Base-by-base conservation (phyloP, 2,329 filamentous ascomycete species). In the Claviceps sp. region DNA sequence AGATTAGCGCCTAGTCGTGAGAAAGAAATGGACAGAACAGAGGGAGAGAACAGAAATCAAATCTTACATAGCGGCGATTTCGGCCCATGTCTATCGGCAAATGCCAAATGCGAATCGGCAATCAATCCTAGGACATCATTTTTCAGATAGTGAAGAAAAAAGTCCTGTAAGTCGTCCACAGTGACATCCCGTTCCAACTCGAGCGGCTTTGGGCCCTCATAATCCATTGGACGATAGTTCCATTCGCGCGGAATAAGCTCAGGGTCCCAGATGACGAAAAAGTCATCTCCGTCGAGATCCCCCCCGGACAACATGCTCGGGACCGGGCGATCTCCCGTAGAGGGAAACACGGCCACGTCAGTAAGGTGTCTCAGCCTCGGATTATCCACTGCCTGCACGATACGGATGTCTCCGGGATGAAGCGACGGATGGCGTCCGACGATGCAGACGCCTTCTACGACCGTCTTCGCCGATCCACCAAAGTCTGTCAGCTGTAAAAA, bases 261-360 rank as follows among this genome's bases (percentile, higher is more conserved):
- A 22, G 74, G 65, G 58, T 98, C 90, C 91, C 93, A 98, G 46
- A 96, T 85, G 5, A 97, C 82, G 52, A 97, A 84, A 63, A 89
- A 98, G 63, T 98, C 93, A 60, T 98, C 93, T 0, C 93, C 93
- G 62, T 98, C 93, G 0, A 98, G 76, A 62, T 98, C 93, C 0
- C 93, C 93, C 2, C 93, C 93, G 4, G 93, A 95, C 57, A 93
- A 89, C 91, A 97, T 97, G 61, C 86, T 89, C 1, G 90, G 82
- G 22, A 98, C 70, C 56, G 95, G 88, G 16, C 85, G 76, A 61
- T 96, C 88, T 0, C 91, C 91, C 0, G 73, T 84, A 38, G 86
- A 81, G 0, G 93, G 88, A 48, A 98, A 84, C 0, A 97, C 89
- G 1, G 97, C 84, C 0, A 94, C 86, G 62, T 97, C 84, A 52